Evolutionary conservation across 495 filamentous ascomycete species (phyloP).

Genomic region (Penicillium longicatenatum): DNA sequence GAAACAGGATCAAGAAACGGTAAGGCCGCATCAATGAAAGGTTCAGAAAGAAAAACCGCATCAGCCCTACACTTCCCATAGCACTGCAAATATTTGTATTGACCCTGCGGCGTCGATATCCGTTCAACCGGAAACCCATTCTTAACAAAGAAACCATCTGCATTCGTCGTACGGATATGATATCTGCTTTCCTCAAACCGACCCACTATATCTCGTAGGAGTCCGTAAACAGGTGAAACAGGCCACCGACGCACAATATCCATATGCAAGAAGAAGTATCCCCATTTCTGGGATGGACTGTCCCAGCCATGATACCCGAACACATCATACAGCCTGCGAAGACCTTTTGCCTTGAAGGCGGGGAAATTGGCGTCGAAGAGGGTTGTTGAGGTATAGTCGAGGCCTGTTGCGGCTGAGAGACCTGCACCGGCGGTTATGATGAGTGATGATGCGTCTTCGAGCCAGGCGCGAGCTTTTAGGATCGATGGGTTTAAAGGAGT

Average conservation of each 20-base stretch:
- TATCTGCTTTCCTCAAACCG: conserved; percentile 7
- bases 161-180: conserved; percentile 29
- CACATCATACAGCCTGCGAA: conserved; percentile 25
- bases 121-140: conserved; percentile 21
- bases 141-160: conserved; percentile 25
- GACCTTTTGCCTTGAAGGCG: conserved; percentile 20
- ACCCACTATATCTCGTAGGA: conserved; percentile 4
- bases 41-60: conserved; percentile 20
- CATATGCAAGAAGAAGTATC: conserved; percentile 28
- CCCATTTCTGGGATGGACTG: conserved; percentile 26
- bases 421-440: conserved; percentile 30
- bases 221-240: conserved; percentile 13
- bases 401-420: conserved; percentile 28
- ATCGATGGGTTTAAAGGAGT: conserved; percentile 1
- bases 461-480: conserved; percentile 20
- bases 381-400: conserved; percentile 27
- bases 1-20: conserved; percentile 22
- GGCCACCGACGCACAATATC: conserved; percentile 27
- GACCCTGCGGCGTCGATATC: conserved; percentile 27
- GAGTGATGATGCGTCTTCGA: conserved; percentile 19
- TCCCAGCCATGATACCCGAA: conserved; percentile 27
- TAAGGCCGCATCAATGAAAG: conserved; percentile 21
- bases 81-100: conserved; percentile 28
- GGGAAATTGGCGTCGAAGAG: conserved; percentile 27
- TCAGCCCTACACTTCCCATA: conserved; percentile 22